Conservation (phyloP, 306 rosid species). For the Corylus americana region DNA sequence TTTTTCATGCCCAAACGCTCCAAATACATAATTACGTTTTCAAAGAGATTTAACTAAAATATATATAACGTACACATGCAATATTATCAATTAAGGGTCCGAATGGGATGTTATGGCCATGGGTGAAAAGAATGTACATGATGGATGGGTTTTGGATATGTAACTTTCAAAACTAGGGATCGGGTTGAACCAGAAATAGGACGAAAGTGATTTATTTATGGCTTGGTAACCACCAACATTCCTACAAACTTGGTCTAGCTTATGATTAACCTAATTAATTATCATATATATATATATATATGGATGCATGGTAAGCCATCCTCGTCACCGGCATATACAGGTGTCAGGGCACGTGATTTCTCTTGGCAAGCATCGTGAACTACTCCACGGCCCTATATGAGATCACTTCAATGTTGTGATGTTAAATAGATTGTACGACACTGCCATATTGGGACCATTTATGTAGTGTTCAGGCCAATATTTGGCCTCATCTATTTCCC, state of each 20-base stretch:
- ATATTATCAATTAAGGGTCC: background rate
- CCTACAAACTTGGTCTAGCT: slow-evolving; percentile 53
- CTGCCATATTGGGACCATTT: no score
- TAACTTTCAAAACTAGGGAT: slow-evolving; percentile 20
- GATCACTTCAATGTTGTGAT: slow-evolving; percentile 1
- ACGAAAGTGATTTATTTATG: slow-evolving; percentile 48
- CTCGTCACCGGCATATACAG: slow-evolving; percentile 50
- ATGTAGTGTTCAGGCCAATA: no score
- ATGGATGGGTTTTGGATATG: slow-evolving; percentile 33
- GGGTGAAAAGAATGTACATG: background rate
- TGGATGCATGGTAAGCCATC: slow-evolving; percentile 61
- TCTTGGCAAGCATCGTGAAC: slow-evolving; percentile 18
- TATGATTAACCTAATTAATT: no score
- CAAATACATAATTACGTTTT: background rate
- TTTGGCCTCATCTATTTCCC: no score
- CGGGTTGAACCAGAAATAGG: slow-evolving; percentile 37
- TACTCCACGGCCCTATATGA: background rate
- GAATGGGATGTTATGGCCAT: background rate
- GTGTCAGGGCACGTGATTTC: slow-evolving; percentile 60
- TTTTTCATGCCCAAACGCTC: no score
- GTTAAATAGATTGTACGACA: background rate
- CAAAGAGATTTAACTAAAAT: no score
- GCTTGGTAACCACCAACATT: slow-evolving; percentile 71
- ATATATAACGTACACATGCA: background rate
- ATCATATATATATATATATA: no score